phyloP scores from a whole-genome alignment of 129 eudicot species.

The Tagetes erecta region DNA sequence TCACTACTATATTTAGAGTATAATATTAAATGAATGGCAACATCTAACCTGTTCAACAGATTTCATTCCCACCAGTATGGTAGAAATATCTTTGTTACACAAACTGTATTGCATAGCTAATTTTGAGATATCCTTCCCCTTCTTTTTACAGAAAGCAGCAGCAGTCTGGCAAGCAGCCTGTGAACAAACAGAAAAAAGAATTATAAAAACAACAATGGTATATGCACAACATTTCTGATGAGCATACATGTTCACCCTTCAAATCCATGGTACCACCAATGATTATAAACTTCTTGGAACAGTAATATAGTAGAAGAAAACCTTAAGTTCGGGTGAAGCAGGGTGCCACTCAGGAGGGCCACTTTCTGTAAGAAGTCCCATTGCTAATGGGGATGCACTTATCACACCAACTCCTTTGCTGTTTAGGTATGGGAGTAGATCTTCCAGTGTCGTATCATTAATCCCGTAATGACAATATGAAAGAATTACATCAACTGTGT shows the following conservation, averaged over 20 bases:
- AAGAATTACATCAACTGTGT: conserved; percentile 78
- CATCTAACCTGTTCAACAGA: conserved; percentile 68
- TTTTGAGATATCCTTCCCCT: conserved; percentile 78
- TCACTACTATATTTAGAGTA: background rate
- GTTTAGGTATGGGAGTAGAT: conserved; percentile 80
- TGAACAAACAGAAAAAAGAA: conserved; percentile 11
- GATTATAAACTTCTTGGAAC: background rate
- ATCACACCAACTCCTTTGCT: conserved; percentile 93
- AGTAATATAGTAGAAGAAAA: conserved; percentile 19
- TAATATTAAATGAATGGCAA: background rate
- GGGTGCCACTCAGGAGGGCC: conserved; percentile 99
- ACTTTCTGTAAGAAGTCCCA: conserved; percentile 98
- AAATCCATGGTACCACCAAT: background rate
- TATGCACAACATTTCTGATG: background rate
- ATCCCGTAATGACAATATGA: conserved; percentile 90
- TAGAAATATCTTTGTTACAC: conserved; percentile 67
- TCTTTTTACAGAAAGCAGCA: conserved; percentile 68
- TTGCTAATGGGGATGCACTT: conserved; percentile 90
- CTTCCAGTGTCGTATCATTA: conserved; percentile 81
- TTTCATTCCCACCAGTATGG: conserved; percentile 90
- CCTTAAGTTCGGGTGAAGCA: conserved; percentile 86
- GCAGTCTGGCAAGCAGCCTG: conserved; percentile 85
- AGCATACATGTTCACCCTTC: background rate
- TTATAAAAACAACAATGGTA: background rate
- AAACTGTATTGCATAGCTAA: conserved; percentile 91